Base-by-base conservation (phyloP, 176 grass and related monocot genomes). In the Rhipidocladum racemiflorum region DNA sequence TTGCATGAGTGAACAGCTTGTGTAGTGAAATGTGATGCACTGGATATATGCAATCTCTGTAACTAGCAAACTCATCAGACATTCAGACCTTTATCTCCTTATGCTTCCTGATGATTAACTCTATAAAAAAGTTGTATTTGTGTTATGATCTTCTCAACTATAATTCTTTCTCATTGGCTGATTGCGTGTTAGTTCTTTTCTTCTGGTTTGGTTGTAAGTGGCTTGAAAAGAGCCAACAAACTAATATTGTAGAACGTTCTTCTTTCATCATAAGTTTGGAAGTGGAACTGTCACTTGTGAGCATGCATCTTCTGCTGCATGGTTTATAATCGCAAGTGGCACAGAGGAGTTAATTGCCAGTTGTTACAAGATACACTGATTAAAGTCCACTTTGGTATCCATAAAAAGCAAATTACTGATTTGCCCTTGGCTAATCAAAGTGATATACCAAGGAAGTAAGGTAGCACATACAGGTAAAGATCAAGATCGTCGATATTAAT, bases 401-500 rank as follows among this genome's bases (percentile, higher is more conserved):
- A 70, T 34, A 70, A 76, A 42, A 80, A 70, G 57, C 17, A 70
- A 81, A 85, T 59, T 60, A 36, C 49, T 78, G 81, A 64, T 51
- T 60, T 53, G 32, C 12, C 27, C 18, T 15, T 57, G 36, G 32
- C 25, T 64, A 30, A 83, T 50, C 20, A 83, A 83, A 55, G 18
- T 83, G 49, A 54, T 44, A 64, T 81, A 85, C 71, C 34, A 45
- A 61, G 65, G 49, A 85, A 82, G 63, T 66, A 72, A 57, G 25
- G 46, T 65, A 74, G 61, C 83, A 61, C 79, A 91, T 98, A 98
- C 95, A 90, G 61, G 80, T 93, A 98, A 87, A 95, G 92, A 91
- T 98, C 95, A 83, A 98, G 94, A 82, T 98, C 96, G 68, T 95
- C 96, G 57, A 98, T 98, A 84, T 91, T 95, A 81, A 98, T 93